Evolutionary conservation across 495 filamentous ascomycete species (phyloP).

Genomic region (Oidiodendron maius): DNA sequence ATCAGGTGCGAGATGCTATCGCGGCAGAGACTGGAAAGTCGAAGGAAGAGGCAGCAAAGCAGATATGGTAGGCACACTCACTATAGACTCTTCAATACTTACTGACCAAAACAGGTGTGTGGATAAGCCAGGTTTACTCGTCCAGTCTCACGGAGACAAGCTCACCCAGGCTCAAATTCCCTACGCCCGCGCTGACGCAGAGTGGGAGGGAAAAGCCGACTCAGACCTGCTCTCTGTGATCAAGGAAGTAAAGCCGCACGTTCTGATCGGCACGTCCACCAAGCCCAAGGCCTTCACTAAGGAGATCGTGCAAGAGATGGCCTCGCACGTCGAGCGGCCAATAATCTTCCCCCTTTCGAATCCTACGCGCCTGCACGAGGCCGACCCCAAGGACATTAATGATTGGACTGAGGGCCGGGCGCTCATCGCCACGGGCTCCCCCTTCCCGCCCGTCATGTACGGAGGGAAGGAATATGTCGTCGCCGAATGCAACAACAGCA

Average conservation of each 20-base stretch:
- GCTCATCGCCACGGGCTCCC: constrained; percentile 79
- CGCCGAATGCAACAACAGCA: constrained; percentile 88
- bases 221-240: constrained; percentile 60
- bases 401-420: constrained; percentile 74
- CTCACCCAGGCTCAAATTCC: constrained; percentile 59
- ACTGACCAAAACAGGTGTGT: constrained; percentile 52
- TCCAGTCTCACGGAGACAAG: constrained; percentile 52
- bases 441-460: constrained; percentile 71
- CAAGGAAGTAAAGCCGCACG: constrained; percentile 68
- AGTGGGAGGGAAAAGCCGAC: constrained; percentile 54
- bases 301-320: constrained; percentile 71
- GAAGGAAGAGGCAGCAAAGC: constrained; percentile 69
- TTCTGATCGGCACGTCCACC: constrained; percentile 80
- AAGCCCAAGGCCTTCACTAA: constrained; percentile 74
- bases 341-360: constrained; percentile 85
- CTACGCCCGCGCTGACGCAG: constrained; percentile 59
- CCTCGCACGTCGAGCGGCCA: constrained; percentile 66
- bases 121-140: constrained; percentile 75
- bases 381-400: constrained; percentile 69
- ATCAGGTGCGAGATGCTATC: constrained; percentile 76
- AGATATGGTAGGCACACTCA: constrained; percentile 61
- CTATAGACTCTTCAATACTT: neutral
- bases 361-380: constrained; percentile 80
- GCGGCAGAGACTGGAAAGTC: constrained; percentile 58
- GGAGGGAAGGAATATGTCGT: constrained; percentile 60